These are phyloP conservation scores for Striga hermonthica DNA, from an alignment of 305 asterid species.

Conservation along the genomic window DNA sequence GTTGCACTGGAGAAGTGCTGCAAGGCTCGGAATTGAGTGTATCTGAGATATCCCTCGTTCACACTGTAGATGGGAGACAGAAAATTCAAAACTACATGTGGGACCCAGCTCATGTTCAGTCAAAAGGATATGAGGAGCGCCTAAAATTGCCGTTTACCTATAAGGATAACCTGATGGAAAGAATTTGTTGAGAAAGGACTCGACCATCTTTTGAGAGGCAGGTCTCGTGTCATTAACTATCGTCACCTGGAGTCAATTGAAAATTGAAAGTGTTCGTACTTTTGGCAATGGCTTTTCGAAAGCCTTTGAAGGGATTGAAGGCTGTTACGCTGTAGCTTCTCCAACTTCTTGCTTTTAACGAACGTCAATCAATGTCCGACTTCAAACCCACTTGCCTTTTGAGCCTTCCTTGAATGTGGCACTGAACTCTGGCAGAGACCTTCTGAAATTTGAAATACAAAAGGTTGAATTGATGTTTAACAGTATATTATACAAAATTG, in stretches of 20 bases:
- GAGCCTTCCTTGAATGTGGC: no score
- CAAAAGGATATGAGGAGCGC: slow-evolving; percentile 21
- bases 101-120: neutral
- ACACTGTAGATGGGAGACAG: slow-evolving; percentile 55
- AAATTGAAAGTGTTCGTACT: no score
- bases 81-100: slow-evolving; percentile 12
- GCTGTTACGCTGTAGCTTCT: no score
- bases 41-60: slow-evolving; percentile 89
- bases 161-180: slow-evolving; percentile 98
- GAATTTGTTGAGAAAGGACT: slow-evolving; percentile 73
- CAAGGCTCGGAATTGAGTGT: slow-evolving; percentile 90
- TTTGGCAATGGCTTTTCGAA: no score
- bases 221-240: slow-evolving; percentile 76
- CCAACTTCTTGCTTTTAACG: no score
- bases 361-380: no score
- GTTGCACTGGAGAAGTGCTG: slow-evolving; percentile 96
- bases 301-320: no score
- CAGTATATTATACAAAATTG: neutral
- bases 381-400: no score
- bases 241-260: slow-evolving; percentile 53
- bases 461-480: neutral
- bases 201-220: slow-evolving; percentile 52
- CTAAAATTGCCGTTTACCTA: slow-evolving; percentile 46
- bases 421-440: no score
- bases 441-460: no score